A percentile compares a stretch with the other conserved stretches of the same genome.
Evolutionary conservation across 306 rosid genomes (phyloP).

Genomic region (Malus sieversii): DNA sequence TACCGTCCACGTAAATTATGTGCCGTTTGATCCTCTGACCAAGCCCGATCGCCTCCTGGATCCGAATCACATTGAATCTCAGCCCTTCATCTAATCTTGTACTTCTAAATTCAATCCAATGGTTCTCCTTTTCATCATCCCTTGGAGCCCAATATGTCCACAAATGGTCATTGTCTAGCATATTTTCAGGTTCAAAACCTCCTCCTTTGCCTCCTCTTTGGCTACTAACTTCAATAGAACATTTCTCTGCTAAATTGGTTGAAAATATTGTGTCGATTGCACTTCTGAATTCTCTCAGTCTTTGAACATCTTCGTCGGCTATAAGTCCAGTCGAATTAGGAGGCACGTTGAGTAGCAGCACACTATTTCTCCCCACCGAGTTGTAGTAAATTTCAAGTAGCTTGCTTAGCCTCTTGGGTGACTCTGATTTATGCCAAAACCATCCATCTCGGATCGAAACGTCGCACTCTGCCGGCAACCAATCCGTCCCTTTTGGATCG

Average conservation of each 20-base stretch:
- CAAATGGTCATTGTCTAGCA: slow-evolving; percentile 66
- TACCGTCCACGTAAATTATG: slow-evolving; percentile 56
- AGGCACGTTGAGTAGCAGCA: slow-evolving; percentile 79
- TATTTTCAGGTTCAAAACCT: slow-evolving; percentile 64
- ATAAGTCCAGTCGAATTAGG: slow-evolving; percentile 72
- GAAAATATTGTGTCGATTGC: slow-evolving; percentile 61
- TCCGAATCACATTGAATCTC: slow-evolving; percentile 72
- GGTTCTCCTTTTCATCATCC: slow-evolving; percentile 30
- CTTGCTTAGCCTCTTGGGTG: slow-evolving; percentile 58
- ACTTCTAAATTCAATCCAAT: slow-evolving; percentile 58
- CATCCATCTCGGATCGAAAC: slow-evolving; percentile 72
- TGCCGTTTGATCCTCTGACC: slow-evolving; percentile 78
- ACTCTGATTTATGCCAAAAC: slow-evolving; percentile 85
- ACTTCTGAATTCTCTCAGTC: slow-evolving; percentile 52
- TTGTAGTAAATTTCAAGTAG: slow-evolving; percentile 71
- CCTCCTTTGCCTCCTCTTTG: slow-evolving; percentile 52
- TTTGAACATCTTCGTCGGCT: slow-evolving; percentile 42
- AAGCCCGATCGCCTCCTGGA: slow-evolving; percentile 91
- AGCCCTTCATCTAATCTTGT: slow-evolving; percentile 17
- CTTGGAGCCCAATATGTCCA: slow-evolving; percentile 84
- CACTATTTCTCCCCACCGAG: slow-evolving; percentile 77
- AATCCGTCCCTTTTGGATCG: slow-evolving; percentile 59
- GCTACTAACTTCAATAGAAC: slow-evolving; percentile 52
- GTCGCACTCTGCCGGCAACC: slow-evolving; percentile 89
- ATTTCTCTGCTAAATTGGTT: slow-evolving; percentile 44